These are phyloP conservation scores for Penicillium goetzii DNA, from an alignment of 495 filamentous ascomycete genomes.

Conservation along the genomic window DNA sequence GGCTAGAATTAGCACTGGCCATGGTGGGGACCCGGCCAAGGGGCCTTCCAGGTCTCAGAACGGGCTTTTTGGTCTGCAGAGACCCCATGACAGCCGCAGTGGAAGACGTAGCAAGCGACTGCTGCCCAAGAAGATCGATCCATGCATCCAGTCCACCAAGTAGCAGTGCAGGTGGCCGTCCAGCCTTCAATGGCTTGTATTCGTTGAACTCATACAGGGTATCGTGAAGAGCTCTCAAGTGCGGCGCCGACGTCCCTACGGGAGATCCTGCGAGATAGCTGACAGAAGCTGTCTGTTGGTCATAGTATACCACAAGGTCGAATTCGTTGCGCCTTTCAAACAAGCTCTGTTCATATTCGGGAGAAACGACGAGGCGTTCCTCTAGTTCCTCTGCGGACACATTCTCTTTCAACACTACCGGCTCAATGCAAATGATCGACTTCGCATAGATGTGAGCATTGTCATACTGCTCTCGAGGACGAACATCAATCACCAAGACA, in stretches of 20 bases:
- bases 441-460: constrained; percentile 82
- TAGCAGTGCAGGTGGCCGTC: constrained; percentile 72
- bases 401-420: constrained; percentile 71
- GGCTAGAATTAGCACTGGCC: constrained; percentile 55
- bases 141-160: constrained; percentile 83
- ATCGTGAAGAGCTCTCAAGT: constrained; percentile 71
- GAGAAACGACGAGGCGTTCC: constrained; percentile 79
- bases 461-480: constrained; percentile 80
- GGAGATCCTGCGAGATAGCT: constrained; percentile 52
- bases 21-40: constrained; percentile 55
- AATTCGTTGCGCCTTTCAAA: constrained; percentile 79
- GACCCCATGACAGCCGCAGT: constrained; percentile 56
- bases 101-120: constrained; percentile 62
- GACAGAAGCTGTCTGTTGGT: constrained; percentile 65
- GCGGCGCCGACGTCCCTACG: constrained; percentile 54
- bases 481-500: constrained; percentile 84
- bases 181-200: constrained; percentile 68
- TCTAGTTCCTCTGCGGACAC: constrained; percentile 85
- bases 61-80: constrained; percentile 42
- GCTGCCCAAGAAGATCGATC: constrained; percentile 74
- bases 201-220: constrained; percentile 83
- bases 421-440: constrained; percentile 87
- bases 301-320: constrained; percentile 89
- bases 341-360: constrained; percentile 69
- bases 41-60: constrained; percentile 49